phyloP scores from a whole-genome alignment of 2,329 filamentous ascomycete genomes.

The Xylaria sp. region DNA sequence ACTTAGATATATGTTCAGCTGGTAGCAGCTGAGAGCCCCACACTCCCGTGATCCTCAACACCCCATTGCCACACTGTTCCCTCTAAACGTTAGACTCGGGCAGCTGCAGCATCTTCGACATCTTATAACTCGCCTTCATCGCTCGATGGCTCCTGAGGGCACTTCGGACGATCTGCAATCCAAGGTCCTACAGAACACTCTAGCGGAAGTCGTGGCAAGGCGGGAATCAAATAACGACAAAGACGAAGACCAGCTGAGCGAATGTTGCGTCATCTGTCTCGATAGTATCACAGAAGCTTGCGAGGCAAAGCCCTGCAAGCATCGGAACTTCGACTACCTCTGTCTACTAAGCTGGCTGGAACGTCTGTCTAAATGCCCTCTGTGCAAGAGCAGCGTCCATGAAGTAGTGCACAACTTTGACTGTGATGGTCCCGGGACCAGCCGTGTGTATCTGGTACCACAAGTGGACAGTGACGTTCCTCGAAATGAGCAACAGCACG shows the following conservation, averaged over 20 bases:
- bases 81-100: not conserved
- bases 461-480: constrained; percentile 39
- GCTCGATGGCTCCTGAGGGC: constrained; percentile 49
- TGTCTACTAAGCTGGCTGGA: constrained; percentile 87
- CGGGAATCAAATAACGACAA: constrained; percentile 47
- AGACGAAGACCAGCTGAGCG: constrained; percentile 46
- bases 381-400: constrained; percentile 72
- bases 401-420: constrained; percentile 74
- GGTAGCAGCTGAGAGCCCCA: too few relatives aligned
- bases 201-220: constrained; percentile 54
- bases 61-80: not conserved
- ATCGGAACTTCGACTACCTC: constrained; percentile 84
- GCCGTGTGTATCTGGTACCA: constrained; percentile 68
- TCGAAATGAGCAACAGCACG: constrained; percentile 27
- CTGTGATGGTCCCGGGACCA: constrained; percentile 58
- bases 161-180: constrained; percentile 53
- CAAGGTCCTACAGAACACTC: constrained; percentile 58
- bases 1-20: too few relatives aligned
- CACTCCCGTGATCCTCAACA: too few relatives aligned
- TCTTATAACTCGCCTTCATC: not conserved
- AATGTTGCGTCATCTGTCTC: constrained; percentile 87
- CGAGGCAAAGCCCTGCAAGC: constrained; percentile 79
- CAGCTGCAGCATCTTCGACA: constrained; percentile 8
- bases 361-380: constrained; percentile 76
- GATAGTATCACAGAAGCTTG: constrained; percentile 78